Base-by-base conservation (phyloP, 345 rosid species). In the Acer saccharum region DNA sequence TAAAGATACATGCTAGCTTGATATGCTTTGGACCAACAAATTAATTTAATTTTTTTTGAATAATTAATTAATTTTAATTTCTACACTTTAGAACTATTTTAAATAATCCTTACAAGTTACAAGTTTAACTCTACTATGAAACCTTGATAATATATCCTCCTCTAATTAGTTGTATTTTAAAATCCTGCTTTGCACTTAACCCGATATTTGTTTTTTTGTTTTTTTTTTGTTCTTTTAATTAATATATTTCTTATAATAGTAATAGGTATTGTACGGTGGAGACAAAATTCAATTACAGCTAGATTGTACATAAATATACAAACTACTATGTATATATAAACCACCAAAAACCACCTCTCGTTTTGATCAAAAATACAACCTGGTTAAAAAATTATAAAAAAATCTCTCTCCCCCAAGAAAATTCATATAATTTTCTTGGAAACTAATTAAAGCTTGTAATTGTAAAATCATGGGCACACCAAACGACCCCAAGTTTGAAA, bases 401-500 rank as follows among this genome's bases (percentile, higher is more conserved):
- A 52, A 29, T 25, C 23, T 14, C 21, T 67, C 50, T 39, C 16
- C 27, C 69, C 5, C 13, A 23, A 46, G 52, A 68, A 21, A 43
- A 21, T 54, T 54, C 58, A 44, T n/a, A 14, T 65, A 2, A 10
- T 9, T n/a, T 23, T 41, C 10, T 60, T 17, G 58, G 58, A 54
- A 4, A 54, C n/a, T 54, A 54, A 54, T 54, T 54, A 54, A 54
- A 50, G 55, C 6, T 11, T 16, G 21, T n/a, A n/a, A 43, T 9
- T 43, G 25, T 3, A 16, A 29, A 43, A 60, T 50, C 17, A 77
- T 83, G 86, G 83, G 77, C 17, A 60, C 23, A 60, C 18, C 79
- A 16, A 66, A 29, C 52, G 75, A 57, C 76, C 21, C 66, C n/a
- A 77, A 72, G 11, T 69, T 46, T 68, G 83, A 78, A 29, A 80